Base-by-base conservation (phyloP, 495 filamentous ascomycete genomes). In the Hypoxylon lienhwacheense region DNA sequence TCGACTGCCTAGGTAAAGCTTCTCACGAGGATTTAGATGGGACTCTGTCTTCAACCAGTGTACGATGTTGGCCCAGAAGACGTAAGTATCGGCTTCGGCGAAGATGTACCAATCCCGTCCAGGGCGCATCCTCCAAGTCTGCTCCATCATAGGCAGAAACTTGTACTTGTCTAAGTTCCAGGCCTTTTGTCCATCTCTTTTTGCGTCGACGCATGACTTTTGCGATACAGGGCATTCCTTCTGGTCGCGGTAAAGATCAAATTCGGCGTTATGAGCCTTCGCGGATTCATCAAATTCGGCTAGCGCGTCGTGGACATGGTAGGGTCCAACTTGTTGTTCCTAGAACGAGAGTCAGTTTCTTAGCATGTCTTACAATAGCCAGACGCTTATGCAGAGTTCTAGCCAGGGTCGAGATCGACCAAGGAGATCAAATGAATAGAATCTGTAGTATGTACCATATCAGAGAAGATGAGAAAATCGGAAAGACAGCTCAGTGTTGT, bases 101-200 rank as follows among this genome's bases (percentile, higher is more conserved):
- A 87, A 86, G 34, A 87, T 75, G 57, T 81, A 89, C 83, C 83
- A 89, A 28, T 81, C 74, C 11, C 71, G 74, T 7, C 76, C 63
- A n/a, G 77, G 76, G 8, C 70, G 66, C 64, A 73, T 67, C 20
- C 65, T 60, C 61, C 77, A 78, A 14, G 82, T 78, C 21, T 79
- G 70, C 32, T 81, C 74, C 53, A 86, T 74, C 73, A 84, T 83
- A 3, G 83, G 81, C 4, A 88, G 69, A 61, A 87, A 87, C 66
- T 87, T 88, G 75, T 81, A 87, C 63, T 85, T 86, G 66, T 88
- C 85, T 10, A 86, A 70, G 44, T 73, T 76, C 84, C 85, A 89
- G 15, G 81, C 82, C 33, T 66, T 68, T 24, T 64, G 59, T 17
- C 63, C 53, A 14, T 67, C 58, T 24, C 47, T 43, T 31, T 60